Evolutionary conservation across 75 land plant species (phyloP), one percentile per base, ranked within the genome.

Genomic region (Cunninghamia lanceolata): DNA sequence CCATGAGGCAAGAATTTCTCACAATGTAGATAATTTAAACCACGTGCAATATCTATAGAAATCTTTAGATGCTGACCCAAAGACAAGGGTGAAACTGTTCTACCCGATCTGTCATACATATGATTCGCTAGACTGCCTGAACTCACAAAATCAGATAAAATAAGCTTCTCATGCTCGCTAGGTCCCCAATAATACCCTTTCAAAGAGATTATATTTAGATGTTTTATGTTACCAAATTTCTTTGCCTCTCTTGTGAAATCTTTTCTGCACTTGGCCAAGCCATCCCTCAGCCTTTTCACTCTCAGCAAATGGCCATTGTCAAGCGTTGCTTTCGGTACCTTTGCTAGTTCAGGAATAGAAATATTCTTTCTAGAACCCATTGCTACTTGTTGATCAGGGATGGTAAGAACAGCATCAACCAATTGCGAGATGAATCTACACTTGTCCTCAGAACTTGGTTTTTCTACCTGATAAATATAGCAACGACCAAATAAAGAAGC

Each of bases 101-200:
- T 85, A 71, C 95, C 95, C 21, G 93, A 92, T 66, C 94, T 95
- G 87, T 97, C 99, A 90, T 92, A 94, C 21, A 98, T 91, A 89
- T 94, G 96, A 84, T 88, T 91, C 38, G 97, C 97, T 84, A 98
- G 93, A 85, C 97, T 98, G 59, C 99, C 99, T 50, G 93, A 89
- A 47, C 91, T 90, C 34, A 96, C 87, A 83, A 90, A 95, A 84
- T 98, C 99, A 1, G 97, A 98, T 77, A 98, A 86, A 71, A 98
- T 89, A 35, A 98, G 97, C 92, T 97, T 98, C 88, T 98, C 99
- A 84, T 98, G 99, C 86, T 98, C 97, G 11, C 95, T 93, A 39
- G 99, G 99, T 6, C 99, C 99, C 99, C 99, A 98, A 85, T 98
- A 98, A 85, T 96, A 98, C 8, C 99, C 99, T 86, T 97, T 86